Conservation (phyloP, 2,329 filamentous ascomycete genomes). For the Bretziella fagacearum region DNA sequence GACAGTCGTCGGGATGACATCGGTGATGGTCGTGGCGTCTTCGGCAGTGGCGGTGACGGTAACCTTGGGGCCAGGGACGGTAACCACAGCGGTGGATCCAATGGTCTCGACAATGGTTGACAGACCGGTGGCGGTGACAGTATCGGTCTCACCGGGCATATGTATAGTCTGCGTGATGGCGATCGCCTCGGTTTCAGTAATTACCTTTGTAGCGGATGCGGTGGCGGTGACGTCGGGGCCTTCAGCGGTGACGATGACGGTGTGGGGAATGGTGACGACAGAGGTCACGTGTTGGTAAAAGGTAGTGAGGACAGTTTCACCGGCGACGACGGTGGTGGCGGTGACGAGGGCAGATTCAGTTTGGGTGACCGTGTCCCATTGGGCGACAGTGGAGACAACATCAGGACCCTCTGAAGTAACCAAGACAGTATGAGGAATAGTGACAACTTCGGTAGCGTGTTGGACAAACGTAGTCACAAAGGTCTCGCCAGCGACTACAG, state of each 20-base stretch:
- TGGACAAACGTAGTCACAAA: constrained; percentile 8
- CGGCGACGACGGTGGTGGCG: constrained; percentile 5
- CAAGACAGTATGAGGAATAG: not conserved
- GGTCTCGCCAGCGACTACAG: constrained; percentile 4
- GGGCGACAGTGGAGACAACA: not conserved
- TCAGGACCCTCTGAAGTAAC: constrained; percentile 8
- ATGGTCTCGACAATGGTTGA: not conserved
- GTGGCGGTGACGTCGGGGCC: constrained; percentile 2
- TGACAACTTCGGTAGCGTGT: constrained; percentile 1
- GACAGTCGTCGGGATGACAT: not conserved
- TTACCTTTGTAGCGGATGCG: not conserved
- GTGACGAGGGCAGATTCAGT: not conserved
- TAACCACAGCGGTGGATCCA: constrained; percentile 2
- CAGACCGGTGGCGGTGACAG: not conserved
- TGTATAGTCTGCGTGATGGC: constrained; percentile 5
- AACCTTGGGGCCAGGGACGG: not conserved
- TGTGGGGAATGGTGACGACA: constrained; percentile 1
- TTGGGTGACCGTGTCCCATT: constrained; percentile 5
- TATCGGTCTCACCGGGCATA: constrained; percentile 2
- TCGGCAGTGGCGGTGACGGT: not conserved
- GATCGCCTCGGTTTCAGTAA: constrained; percentile 6
- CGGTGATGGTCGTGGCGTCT: constrained; percentile 3
- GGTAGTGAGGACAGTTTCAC: constrained; percentile 9
- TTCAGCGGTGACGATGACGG: not conserved
- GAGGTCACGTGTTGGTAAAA: not conserved